A percentile compares a stretch with the other conserved stretches of the same genome.
Conservation (phyloP, 2,329 filamentous ascomycete genomes). For the Penicillium sp. region DNA sequence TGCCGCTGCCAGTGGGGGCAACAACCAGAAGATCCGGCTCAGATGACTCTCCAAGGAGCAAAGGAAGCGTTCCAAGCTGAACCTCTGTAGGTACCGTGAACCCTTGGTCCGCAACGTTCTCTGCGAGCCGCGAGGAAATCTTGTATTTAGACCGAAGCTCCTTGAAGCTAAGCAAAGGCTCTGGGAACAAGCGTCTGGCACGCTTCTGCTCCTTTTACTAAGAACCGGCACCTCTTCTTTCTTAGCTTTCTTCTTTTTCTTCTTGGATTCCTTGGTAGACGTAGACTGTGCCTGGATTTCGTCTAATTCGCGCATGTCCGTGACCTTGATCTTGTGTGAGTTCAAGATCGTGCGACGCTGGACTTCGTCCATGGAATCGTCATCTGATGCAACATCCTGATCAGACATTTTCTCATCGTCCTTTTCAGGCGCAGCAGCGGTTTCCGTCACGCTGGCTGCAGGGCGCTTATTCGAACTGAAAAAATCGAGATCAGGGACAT, state of each 20-base stretch:
- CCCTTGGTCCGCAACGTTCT: constrained; percentile 80
- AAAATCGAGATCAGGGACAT: constrained; percentile 36
- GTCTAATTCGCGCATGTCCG: constrained; percentile 62
- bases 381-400: constrained; percentile 27
- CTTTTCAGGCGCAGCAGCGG: constrained; percentile 16
- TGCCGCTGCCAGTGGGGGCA: constrained; percentile 93
- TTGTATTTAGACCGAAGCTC: constrained; percentile 69
- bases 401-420: constrained; percentile 15
- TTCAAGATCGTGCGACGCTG: constrained; percentile 72
- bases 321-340: constrained; percentile 81
- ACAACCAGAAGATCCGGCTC: constrained; percentile 78
- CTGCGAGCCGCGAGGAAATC: constrained; percentile 69
- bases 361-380: constrained; percentile 58
- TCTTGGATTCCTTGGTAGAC: constrained; percentile 40
- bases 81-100: constrained; percentile 91
- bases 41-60: constrained; percentile 60
- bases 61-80: constrained; percentile 79
- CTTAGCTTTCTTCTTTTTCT: constrained; percentile 59
- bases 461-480: constrained; percentile 35
- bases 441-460: constrained; percentile 18
- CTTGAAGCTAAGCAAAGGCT: constrained; percentile 74
- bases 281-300: constrained; percentile 30
- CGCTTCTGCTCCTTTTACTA: constrained; percentile 53
- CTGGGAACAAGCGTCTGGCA: constrained; percentile 65
- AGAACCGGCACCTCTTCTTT: constrained; percentile 39